Evolutionary conservation across 305 asterid genomes (phyloP), one percentile per base, ranked within the genome.

Genomic region (Fraxinus velutina): DNA sequence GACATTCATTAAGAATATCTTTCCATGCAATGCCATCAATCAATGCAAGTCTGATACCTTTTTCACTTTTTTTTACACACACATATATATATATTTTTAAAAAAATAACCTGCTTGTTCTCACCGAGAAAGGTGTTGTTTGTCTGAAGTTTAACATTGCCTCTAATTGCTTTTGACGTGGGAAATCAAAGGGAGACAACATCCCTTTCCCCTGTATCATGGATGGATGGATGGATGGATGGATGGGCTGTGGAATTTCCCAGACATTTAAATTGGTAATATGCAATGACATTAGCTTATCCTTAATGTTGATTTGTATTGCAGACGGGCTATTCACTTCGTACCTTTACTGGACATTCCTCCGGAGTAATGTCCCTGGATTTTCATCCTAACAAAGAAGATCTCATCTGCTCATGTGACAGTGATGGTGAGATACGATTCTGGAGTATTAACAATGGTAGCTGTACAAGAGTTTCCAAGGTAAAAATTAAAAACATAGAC

Each of bases 311-410:
- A 42, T 70, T 79, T 64, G 21, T 79, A 55, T 84, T 83, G 85
- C 93, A 96, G 99, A 90, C 94, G 66, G 90, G 92, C 5, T 94
- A 88, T 88, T 90, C 99, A 30, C 94, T 94, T 72, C 96, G 98
- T 30, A 93, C 90, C 34, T 94, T 94, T 81, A 93, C 97, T 29
- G 99, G 98, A 72, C 99, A 96, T 86, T 92, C 98, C 5, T 85
- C 97, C 39, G 87, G 97, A 76, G 99, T 94, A 3, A 90, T 91
- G 96, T 96, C 99, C 12, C 89, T 96, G 86, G 98, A 96, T 82
- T 94, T 96, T 85, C 98, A 96, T 76, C 99, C 99, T 17, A 96
- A 88, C 88, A 96, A 93, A 88, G 99, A 94, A 39, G 98, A 96
- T 81, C 93, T 94, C 71, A 91, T 96, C 68, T 93, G 97, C 88